Evolutionary conservation across 768 basidiomycete species (phyloP).

Genomic region (Leccinum sublutescens): DNA sequence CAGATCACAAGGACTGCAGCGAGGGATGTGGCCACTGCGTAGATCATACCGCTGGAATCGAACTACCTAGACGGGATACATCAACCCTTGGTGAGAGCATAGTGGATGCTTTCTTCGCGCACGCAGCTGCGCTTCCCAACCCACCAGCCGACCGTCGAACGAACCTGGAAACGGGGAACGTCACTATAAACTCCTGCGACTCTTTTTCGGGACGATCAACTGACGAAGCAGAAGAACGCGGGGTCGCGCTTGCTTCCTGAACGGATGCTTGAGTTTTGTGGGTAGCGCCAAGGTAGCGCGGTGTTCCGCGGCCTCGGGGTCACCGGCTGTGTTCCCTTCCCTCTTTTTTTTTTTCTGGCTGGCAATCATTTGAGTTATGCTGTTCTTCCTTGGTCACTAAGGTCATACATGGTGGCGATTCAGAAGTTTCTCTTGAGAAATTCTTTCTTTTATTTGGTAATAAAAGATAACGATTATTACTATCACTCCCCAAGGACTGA

Average conservation of each 20-base stretch:
- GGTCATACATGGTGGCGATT: not conserved
- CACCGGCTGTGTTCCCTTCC: constrained; percentile 39
- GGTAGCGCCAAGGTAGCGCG: constrained; percentile 59
- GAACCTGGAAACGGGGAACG: constrained; percentile 50
- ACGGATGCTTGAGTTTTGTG: constrained; percentile 37
- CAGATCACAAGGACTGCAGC: constrained; percentile 37
- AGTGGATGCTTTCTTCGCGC: constrained; percentile 65
- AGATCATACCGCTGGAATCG: constrained; percentile 47
- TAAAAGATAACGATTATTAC: not conserved
- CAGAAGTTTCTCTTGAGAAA: not conserved
- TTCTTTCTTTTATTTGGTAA: not conserved
- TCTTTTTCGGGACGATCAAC: constrained; percentile 35
- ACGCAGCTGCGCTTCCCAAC: constrained; percentile 66
- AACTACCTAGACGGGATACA: constrained; percentile 36
- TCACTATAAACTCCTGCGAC: constrained; percentile 42
- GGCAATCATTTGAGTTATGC: not conserved
- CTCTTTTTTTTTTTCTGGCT: not conserved
- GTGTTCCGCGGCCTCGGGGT: constrained; percentile 56
- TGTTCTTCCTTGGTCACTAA: not conserved
- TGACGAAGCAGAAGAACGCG: constrained; percentile 36
- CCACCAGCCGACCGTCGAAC: constrained; percentile 45
- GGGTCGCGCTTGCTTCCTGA: constrained; percentile 47
- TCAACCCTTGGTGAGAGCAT: constrained; percentile 28
- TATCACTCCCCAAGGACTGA: too few relatives aligned
- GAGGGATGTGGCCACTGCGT: constrained; percentile 64